Conservation (phyloP, 805 yeast species). For the Metschnikowia cubensis region DNA sequence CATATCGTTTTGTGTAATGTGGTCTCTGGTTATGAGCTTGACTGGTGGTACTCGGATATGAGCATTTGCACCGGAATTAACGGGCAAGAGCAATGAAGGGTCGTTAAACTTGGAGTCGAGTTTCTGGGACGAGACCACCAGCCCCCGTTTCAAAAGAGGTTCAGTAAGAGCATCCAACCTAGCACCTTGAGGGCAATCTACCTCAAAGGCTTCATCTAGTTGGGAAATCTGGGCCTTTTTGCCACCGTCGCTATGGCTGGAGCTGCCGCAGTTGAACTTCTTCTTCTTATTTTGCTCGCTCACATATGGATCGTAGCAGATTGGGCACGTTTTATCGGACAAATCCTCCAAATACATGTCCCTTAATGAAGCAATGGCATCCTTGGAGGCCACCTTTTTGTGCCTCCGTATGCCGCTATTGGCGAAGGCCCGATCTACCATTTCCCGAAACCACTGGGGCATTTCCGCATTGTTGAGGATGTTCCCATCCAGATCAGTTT, state of each 20-base stretch:
- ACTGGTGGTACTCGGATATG: conserved; percentile 12
- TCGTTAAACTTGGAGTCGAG: conserved; percentile 7
- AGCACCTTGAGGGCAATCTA: neutral
- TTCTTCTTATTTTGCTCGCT: conserved; percentile 11
- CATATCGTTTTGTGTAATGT: conserved; percentile 9
- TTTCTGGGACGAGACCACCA: conserved; percentile 2
- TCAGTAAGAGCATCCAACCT: conserved; percentile 4
- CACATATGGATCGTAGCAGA: conserved; percentile 37
- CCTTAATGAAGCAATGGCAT: conserved; percentile 34
- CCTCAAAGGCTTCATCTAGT: neutral
- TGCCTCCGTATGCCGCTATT: conserved; percentile 25
- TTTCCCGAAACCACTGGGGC: conserved; percentile 19
- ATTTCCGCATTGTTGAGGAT: conserved; percentile 12
- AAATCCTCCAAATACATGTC: conserved; percentile 19
- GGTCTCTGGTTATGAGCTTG: conserved; percentile 7
- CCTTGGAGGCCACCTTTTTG: conserved; percentile 33
- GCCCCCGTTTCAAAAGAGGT: neutral
- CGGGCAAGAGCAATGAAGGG: conserved; percentile 15
- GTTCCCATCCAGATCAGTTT: conserved; percentile 17
- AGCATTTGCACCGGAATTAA: conserved; percentile 8
- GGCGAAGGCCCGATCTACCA: conserved; percentile 31
- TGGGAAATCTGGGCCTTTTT: neutral
- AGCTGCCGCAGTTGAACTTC: conserved; percentile 7
- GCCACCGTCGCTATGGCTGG: conserved; percentile 4
- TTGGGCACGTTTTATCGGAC: conserved; percentile 32